Evolutionary conservation across 768 basidiomycete genomes (phyloP).

Genomic region (Leccinum sublutescens): DNA sequence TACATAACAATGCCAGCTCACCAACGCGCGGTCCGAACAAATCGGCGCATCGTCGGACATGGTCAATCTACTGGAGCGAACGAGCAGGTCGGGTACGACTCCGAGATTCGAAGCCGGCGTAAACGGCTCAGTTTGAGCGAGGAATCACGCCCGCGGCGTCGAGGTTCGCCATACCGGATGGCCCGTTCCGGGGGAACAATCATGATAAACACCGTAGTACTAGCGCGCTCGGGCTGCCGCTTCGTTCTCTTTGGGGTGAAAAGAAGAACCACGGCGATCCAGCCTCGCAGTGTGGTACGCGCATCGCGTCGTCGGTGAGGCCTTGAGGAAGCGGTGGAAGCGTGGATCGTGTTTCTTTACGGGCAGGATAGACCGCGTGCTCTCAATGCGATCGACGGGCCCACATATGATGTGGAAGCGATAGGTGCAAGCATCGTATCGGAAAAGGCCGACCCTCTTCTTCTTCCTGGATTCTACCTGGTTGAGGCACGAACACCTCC

Average conservation of each 20-base stretch:
- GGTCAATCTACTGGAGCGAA: background rate
- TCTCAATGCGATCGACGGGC: background rate
- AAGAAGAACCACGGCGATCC: background rate
- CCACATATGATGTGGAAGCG: background rate
- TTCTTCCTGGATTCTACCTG: background rate
- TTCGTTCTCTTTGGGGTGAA: background rate
- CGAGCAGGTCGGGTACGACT: background rate
- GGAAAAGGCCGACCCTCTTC: background rate
- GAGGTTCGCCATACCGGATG: background rate
- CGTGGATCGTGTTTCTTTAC: background rate
- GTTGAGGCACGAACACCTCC: background rate
- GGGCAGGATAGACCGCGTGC: background rate
- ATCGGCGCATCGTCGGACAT: background rate
- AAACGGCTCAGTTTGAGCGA: background rate
- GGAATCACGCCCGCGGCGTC: background rate
- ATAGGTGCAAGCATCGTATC: background rate
- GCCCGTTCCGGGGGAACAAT: background rate
- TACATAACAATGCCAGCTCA: background rate
- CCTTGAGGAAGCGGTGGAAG: background rate
- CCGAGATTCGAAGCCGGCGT: background rate
- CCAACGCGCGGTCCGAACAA: background rate
- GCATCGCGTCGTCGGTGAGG: background rate
- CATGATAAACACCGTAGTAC: background rate
- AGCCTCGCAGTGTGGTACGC: background rate
- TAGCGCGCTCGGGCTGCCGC: background rate